Conservation (phyloP, 352 stramenopile genomes). For the Aphanomyces invadans region DNA sequence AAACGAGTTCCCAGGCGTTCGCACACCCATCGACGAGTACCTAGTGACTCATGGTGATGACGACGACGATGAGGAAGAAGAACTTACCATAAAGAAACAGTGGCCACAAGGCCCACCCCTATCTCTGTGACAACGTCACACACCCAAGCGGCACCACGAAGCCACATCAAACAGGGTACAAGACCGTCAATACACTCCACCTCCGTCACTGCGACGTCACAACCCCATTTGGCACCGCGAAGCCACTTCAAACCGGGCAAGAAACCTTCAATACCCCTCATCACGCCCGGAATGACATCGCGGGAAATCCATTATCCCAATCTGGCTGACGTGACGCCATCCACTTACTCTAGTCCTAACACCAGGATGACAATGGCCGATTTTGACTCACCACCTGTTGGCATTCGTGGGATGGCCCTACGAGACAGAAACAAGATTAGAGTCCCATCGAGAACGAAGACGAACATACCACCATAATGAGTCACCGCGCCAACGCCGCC, state of each 20-base stretch:
- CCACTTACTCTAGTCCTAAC: background rate
- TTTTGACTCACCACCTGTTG: background rate
- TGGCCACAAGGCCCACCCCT: background rate
- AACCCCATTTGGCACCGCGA: background rate
- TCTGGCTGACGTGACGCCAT: background rate
- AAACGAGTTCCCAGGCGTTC: conserved; percentile 5
- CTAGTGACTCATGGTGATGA: conserved; percentile 4
- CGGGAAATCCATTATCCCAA: background rate
- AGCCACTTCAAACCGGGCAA: background rate
- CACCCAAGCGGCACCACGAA: background rate
- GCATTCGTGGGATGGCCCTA: background rate
- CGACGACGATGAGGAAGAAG: conserved; percentile 8
- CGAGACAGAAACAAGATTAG: background rate
- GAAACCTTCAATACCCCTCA: background rate
- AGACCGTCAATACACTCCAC: background rate
- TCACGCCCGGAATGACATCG: background rate
- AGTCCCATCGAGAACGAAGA: background rate
- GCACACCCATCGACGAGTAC: conserved; percentile 2
- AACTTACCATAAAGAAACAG: background rate
- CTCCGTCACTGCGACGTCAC: background rate
- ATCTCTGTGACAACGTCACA: background rate
- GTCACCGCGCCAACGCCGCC: too few relatives aligned
- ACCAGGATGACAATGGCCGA: background rate
- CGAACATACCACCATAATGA: too few relatives aligned
- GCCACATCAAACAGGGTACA: background rate